Evolutionary conservation across 164 flowering plant species (phyloP), one percentile per base, ranked within the genome.

Genomic region (Kingdonia uniflora): DNA sequence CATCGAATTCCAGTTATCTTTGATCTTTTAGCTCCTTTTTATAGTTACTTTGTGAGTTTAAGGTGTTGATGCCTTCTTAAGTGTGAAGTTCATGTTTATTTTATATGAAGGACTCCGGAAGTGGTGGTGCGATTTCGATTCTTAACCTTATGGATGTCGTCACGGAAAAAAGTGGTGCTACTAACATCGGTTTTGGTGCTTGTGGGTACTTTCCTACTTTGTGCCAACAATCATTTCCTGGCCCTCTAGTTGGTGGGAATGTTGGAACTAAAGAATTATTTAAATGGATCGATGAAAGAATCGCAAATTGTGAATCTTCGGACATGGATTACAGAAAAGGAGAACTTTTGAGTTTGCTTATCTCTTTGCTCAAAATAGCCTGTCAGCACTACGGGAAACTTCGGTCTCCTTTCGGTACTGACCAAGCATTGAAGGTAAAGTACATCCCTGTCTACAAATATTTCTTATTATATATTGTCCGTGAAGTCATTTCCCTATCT

Each of bases 221-320:
- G 40, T 72, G 84, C 77, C 86, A 73, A 29, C 88, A 82, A 53
- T 74, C 88, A 21, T 84, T 78, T 66, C 96, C 95, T 46, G 99
- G 99, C 54, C 99, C 99, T 11, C 75, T 94, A 68, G 80, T 79
- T 72, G 95, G 97, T 43, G 96, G 96, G 39, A 89, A 59, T 77
- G 79, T 60, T 64, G 94, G 88, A 54, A 71, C 57, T 68, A 89
- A 83, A 71, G 99, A 94, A 56, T 57, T 94, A 61, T 68, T 80
- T 49, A 89, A 79, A 70, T 94, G 99, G 97, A 72, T 87, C 64
- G 99, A 94, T 67, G 97, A 89, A 63, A 83, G 92, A 72, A 84
- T 89, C 35, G 46, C 84, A 37, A 72, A 68, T 40, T 76, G 81
- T 65, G 83, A 70, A 51, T 68, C 84, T 24, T 47, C 73, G 45